phyloP scores from a whole-genome alignment of 2,329 filamentous ascomycete species.

The Apiospora sp. region DNA sequence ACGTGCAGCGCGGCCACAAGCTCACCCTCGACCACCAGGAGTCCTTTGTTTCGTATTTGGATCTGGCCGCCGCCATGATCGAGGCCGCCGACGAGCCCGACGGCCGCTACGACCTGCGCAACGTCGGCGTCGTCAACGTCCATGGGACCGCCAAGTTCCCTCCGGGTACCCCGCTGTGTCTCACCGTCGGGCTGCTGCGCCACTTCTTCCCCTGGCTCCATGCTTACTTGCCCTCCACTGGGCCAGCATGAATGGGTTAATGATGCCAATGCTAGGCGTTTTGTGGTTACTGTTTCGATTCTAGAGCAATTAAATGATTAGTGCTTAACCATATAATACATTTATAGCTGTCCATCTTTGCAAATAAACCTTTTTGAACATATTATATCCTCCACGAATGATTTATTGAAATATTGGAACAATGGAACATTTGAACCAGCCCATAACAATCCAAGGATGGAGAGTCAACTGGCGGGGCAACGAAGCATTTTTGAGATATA shows the following conservation, averaged over 20 bases:
- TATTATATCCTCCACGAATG: too few relatives aligned
- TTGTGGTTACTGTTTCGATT: too few relatives aligned
- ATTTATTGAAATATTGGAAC: too few relatives aligned
- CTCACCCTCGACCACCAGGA: slow-evolving; percentile 48
- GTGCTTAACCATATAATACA: too few relatives aligned
- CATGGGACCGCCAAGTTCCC: slow-evolving; percentile 43
- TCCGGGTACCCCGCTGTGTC: slow-evolving; percentile 41
- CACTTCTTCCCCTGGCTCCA: slow-evolving; percentile 42
- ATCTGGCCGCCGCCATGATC: slow-evolving; percentile 57
- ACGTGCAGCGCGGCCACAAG: slow-evolving; percentile 48
- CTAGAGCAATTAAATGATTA: too few relatives aligned
- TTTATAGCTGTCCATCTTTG: too few relatives aligned
- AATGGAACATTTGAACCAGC: too few relatives aligned
- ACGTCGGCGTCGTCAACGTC: slow-evolving; percentile 41
- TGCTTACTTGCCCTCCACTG: background rate
- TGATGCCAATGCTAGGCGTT: too few relatives aligned
- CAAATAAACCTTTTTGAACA: too few relatives aligned
- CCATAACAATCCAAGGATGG: too few relatives aligned
- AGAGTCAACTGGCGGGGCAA: too few relatives aligned
- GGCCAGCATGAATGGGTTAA: background rate
- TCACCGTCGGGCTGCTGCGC: slow-evolving; percentile 41
- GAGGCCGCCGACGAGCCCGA: slow-evolving; percentile 50
- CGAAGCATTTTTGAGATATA: too few relatives aligned
- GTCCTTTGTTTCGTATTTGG: slow-evolving; percentile 50
- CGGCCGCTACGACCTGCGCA: slow-evolving; percentile 36